Percentiles rank a stretch among this genome's conserved stretches.
Evolutionary conservation across 169 alveolate species (phyloP).

Genomic region (Plasmodium cynomolgi): DNA sequence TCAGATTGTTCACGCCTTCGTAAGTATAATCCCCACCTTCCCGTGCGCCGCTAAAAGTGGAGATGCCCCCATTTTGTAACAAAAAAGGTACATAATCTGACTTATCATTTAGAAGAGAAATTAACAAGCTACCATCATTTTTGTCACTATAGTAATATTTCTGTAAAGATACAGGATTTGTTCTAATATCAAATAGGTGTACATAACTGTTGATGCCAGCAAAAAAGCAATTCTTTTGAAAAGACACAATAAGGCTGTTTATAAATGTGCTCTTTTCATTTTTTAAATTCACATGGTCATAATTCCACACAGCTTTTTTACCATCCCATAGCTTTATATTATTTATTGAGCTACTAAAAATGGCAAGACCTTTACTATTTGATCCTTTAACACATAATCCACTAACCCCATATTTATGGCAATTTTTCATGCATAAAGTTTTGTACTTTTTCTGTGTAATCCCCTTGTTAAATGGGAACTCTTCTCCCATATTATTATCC

Average conservation of each 20-base stretch:
- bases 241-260: conserved; percentile 42
- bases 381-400: conserved; percentile 62
- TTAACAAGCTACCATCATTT: conserved; percentile 50
- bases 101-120: conserved; percentile 38
- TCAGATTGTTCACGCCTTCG: background rate
- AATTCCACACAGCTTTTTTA: conserved; percentile 38
- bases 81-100: conserved; percentile 45
- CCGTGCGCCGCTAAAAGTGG: background rate
- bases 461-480: background rate
- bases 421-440: conserved; percentile 31
- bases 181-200: conserved; percentile 51
- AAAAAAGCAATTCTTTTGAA: conserved; percentile 62
- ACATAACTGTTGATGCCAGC: conserved; percentile 57
- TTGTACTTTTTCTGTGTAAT: conserved; percentile 3
- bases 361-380: background rate
- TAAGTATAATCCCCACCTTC: background rate
- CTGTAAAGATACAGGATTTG: conserved; percentile 25
- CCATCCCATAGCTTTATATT: conserved; percentile 59
- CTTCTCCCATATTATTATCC: background rate
- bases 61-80: background rate
- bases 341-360: conserved; percentile 56
- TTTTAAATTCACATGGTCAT: conserved; percentile 38
- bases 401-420: conserved; percentile 62
- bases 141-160: conserved; percentile 60
- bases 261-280: conserved; percentile 38